Evolutionary conservation across 345 rosid species (phyloP), one percentile per base, ranked within the genome.

Genomic region (Brassica cretica): DNA sequence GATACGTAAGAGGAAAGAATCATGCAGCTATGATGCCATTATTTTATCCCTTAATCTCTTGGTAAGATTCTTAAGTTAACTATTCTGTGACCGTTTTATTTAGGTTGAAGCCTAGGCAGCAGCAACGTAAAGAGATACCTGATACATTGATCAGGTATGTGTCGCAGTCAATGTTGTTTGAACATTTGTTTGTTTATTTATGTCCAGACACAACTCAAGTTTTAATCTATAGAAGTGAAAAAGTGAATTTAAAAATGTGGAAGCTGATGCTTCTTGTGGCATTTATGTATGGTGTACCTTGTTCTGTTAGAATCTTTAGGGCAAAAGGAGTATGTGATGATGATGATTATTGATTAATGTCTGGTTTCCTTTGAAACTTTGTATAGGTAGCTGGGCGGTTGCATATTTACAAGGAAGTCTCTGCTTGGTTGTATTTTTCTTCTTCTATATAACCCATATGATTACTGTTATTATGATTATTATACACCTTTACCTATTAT

Each of bases 101-200:
- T 19, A 80, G 82, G 82, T 80, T 64, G 72, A 29, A 64, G 82
- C 79, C 53, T 80, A 80, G 14, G 73, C 65, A 35, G 55, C 21
- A 19, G 21, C 64, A 64, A 15, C 74, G 7, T 73, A 68, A 73
- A 61, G 60, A 62, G 69, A 72, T 53, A 33, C 68, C 68, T 11
- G 75, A 74, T 39, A 62, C 37, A 64, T 69, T 64, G 72, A 69
- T 74, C 79, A 74, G 82, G 82, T 80, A 80, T 66, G 27, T n/a
- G 1, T 1, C 70, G 39, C 59, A 51, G 64, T 51, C 70, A 76
- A 49, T 19, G 8, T 21, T 14, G 32, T 44, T 78, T 32, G 59
- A 46, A 18, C 14, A 55, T 39, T 21, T 27, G 2, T 39, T 64
- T 15, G 21, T 19, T 19, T 19, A 35, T 44, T n/a, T 5, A 30